phyloP scores from a whole-genome alignment of 768 basidiomycete genomes.

The Tricholoma bakamatsutake region DNA sequence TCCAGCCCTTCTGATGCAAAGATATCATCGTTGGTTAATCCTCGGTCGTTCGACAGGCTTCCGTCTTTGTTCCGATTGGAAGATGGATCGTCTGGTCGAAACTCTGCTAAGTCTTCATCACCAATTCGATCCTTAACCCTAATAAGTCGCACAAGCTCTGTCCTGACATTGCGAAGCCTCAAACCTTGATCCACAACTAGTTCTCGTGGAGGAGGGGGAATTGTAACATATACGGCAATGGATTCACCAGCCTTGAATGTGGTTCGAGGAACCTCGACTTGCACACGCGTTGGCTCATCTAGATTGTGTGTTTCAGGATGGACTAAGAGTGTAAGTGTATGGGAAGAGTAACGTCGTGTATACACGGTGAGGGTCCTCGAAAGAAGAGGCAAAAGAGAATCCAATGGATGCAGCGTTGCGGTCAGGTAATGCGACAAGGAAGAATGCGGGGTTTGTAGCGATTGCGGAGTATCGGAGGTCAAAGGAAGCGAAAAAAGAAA shows the following conservation, averaged over 20 bases:
- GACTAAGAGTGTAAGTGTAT: constrained; percentile 46
- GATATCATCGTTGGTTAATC: constrained; percentile 23
- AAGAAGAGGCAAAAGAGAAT: constrained; percentile 31
- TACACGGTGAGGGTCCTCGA: constrained; percentile 61
- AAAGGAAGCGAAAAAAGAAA: constrained; percentile 83
- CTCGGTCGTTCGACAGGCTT: not conserved
- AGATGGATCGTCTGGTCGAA: constrained; percentile 20
- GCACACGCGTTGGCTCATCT: constrained; percentile 59
- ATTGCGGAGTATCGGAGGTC: constrained; percentile 75
- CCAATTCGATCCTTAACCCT: constrained; percentile 42
- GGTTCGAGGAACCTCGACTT: constrained; percentile 67
- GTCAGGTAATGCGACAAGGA: constrained; percentile 65
- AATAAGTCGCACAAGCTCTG: constrained; percentile 69
- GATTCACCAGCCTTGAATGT: constrained; percentile 67
- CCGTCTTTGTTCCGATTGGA: constrained; percentile 14
- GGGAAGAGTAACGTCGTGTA: constrained; percentile 68
- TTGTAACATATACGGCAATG: constrained; percentile 73
- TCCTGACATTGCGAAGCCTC: constrained; percentile 72
- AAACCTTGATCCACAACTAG: constrained; percentile 66
- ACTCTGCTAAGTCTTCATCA: constrained; percentile 33
- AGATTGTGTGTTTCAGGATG: constrained; percentile 55
- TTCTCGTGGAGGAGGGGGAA: constrained; percentile 68
- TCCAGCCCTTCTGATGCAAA: constrained; percentile 15
- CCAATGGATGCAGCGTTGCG: constrained; percentile 54
- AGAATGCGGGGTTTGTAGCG: constrained; percentile 70